phyloP scores from a whole-genome alignment of 106 monocot species.

The Iris macrosiphon region DNA sequence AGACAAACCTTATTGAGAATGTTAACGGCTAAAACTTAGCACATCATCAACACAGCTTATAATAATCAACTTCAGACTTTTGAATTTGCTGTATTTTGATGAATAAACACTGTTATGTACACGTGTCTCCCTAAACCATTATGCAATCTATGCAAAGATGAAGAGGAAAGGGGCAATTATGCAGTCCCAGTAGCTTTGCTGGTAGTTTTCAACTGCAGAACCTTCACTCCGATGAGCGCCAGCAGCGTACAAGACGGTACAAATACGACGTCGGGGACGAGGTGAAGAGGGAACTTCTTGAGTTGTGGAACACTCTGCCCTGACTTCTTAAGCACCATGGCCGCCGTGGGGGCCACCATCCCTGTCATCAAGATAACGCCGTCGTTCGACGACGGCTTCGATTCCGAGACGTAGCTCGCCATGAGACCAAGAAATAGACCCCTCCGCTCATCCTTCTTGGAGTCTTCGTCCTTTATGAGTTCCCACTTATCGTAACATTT shows the following conservation, averaged over 20 bases:
- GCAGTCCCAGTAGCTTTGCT: no score
- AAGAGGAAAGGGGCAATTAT: no score
- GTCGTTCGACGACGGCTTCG: neutral
- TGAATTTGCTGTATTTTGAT: no score
- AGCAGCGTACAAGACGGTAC: conserved; percentile 39
- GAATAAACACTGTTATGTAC: no score
- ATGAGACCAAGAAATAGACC: conserved; percentile 13
- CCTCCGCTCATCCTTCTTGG: conserved; percentile 10
- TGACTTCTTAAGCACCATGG: conserved; percentile 50
- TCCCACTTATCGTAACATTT: neutral
- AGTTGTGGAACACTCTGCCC: conserved; percentile 36
- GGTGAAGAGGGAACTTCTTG: conserved; percentile 34
- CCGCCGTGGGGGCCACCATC: conserved; percentile 44
- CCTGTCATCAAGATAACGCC: conserved; percentile 34
- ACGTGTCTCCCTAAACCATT: no score
- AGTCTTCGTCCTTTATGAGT: neutral
- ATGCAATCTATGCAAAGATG: no score
- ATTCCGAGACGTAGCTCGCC: neutral
- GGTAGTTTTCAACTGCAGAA: conserved; percentile 27
- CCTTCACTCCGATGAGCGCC: conserved; percentile 26
- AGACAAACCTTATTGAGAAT: no score
- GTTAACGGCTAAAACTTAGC: no score
- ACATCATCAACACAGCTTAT: no score
- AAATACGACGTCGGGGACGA: conserved; percentile 43
- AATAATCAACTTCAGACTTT: no score